These are phyloP conservation scores for Citrullus colocynthis DNA, from an alignment of 306 rosid species.

Conservation along the genomic window DNA sequence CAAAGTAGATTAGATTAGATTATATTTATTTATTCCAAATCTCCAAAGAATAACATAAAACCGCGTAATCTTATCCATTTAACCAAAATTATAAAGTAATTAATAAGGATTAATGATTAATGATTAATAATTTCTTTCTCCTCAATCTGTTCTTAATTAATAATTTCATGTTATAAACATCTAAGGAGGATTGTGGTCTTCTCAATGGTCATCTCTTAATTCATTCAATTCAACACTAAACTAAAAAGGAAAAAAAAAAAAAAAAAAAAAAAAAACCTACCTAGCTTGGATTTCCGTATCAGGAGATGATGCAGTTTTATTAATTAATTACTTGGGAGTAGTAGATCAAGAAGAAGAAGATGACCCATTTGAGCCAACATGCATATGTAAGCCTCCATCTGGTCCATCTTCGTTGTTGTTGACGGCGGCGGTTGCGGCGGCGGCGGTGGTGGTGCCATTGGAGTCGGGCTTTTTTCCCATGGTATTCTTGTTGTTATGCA, in stretches of 20 bases:
- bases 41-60: no score
- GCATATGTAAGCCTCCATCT: slow-evolving; percentile 7
- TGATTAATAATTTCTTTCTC: not conserved
- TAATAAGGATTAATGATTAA: not conserved
- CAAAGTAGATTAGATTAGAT: not conserved
- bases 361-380: slow-evolving; percentile 63
- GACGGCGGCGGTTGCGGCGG: not conserved
- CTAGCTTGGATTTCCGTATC: slow-evolving; percentile 21
- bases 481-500: slow-evolving; percentile 91
- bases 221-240: not conserved
- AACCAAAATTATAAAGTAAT: no score
- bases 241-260: not conserved
- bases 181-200: not conserved
- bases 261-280: slow-evolving; percentile 10
- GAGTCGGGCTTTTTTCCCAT: slow-evolving; percentile 21
- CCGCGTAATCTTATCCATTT: no score
- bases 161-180: not conserved
- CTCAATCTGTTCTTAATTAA: not conserved
- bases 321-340: slow-evolving; percentile 8
- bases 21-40: no score
- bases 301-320: slow-evolving; percentile 16
- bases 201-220: not conserved
- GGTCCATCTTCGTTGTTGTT: not conserved
- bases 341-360: slow-evolving; percentile 78
- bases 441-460: not conserved